Evolutionary conservation across 345 rosid species (phyloP), one percentile per base, ranked within the genome.

Genomic region (Arabidopsis suecica): DNA sequence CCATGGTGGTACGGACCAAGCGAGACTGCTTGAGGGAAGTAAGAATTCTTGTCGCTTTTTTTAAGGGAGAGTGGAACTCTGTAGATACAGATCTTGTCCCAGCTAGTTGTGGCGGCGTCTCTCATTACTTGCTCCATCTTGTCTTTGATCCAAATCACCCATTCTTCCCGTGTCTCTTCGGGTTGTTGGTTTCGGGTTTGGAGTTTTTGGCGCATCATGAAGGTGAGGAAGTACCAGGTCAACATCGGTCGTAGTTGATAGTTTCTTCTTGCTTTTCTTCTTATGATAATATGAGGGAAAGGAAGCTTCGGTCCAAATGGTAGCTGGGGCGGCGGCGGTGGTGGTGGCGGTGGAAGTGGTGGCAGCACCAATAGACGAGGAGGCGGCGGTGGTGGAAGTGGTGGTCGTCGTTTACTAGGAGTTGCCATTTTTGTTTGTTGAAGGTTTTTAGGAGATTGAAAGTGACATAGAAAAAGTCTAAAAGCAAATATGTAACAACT

Each of bases 1-100:
- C 85, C 88, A 32, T 89, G 93, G 72, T 94, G 94, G 79, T 89
- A 91, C 12, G 97, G 97, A 65, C 95, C 95, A 59, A 91, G 49
- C 4, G 96, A 91, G 41, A 85, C 90, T 5, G 80, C 83, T 65
- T 90, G 97, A 23, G 98, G 98, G 14, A 81, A 81, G 69, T 85
- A 86, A 30, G 90, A 93, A 58, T 82, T 91, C 53, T 86, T 87
- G 58, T 94, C 95, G 7, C 84, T 89, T 53, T 88, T 76, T 1
- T 64, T 51, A 7, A 79, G 73, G 49, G 72, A 79, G 18, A 36
- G 63, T 40, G 82, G 76, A 14, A 79, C 56, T 69, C 48, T 73
- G 25, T 72, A 76, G 38, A 76, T 76, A 55, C 72, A 69, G 9
- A 74, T 53, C 58, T 84, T 88, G 12, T 80, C 86, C 93, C 97